Base-by-base conservation (phyloP, 352 stramenopile genomes). In the Pelagophyceae sp. region DNA sequence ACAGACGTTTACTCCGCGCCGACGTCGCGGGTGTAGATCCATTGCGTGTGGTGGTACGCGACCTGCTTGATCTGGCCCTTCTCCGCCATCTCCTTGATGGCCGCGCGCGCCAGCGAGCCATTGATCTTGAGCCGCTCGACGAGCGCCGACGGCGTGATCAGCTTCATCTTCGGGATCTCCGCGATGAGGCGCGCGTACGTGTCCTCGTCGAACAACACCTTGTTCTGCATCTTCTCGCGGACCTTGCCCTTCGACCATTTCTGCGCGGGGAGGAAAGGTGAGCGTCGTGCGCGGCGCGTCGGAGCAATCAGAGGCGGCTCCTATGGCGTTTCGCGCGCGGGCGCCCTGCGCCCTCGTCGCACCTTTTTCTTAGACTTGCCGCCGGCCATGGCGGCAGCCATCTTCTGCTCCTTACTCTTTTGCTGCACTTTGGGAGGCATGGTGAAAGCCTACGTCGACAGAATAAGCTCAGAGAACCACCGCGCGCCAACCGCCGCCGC, bases 371-470 rank as follows among this genome's bases (percentile, higher is more conserved):
- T 99, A 87, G 94, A 94, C 91, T 99, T 99, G 88, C 94, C 95
- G 86, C 95, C 95, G 76, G 96, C 96, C 92, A 99, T 96, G 92
- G 96, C 96, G 84, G 96, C 96, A 83, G 95, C 95, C 93, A 99
- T 98, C 95, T 99, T 99, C 83, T 98, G 94, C 87, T 99, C 96
- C 92, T 99, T 99, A 80, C 95, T 98, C 92, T 99, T 99, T 87
- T 99, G 96, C 90, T 99, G 96, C 83, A 97, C 96, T 89, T 99
- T 99, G 80, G 96, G 95, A 81, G 95, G 95, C 95, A 80, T 80
- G 11, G 27, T 80, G n/a, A n/a, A n/a, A n/a, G n/a, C n/a, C n/a
- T n/a, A n/a, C n/a, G n/a, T n/a, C n/a, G n/a, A n/a, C n/a, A n/a
- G n/a, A n/a, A n/a, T n/a, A n/a, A n/a, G n/a, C n/a, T n/a, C n/a